Evolutionary conservation across 2,329 filamentous ascomycete species (phyloP), one percentile per base, ranked within the genome.

Genomic region (Phaeoacremonium minimum): DNA sequence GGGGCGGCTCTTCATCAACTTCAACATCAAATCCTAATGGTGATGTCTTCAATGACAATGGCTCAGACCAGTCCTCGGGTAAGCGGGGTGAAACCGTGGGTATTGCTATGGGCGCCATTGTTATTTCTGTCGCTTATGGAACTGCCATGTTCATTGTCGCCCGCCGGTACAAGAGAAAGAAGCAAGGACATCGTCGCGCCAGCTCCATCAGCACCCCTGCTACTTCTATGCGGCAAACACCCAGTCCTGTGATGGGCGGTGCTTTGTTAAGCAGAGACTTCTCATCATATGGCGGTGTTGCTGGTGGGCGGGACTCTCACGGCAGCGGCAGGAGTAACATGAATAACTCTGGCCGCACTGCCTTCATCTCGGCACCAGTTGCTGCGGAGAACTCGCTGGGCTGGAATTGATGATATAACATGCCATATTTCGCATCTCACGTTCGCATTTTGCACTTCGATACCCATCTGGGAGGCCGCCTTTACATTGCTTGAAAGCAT

Each of bases 81-180:
- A 67, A 77, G 52, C 69, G 69, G 51, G 80, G 77, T 29, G 83
- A 80, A 20, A 81, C 75, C 2, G 77, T 75, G 16, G 80, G 77
- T 46, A 81, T 95, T 52, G 87, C 84, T 38, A 73, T 87, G 15
- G 87, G 87, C 51, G 84, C 87, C 17, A 78, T 90, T 19, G 76
- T 77, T 30, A 82, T 89, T 53, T 87, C 87, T 29, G 85, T 83
- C 34, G 82, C 88, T n/a, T 95, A 95, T 49, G 90, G 89, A 54
- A 87, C 85, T 11, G 89, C 87, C 58, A 95, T 96, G 90, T 91
- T 95, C 68, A 82, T 93, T 53, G 80, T 95, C 47, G 90, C 90
- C 33, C 83, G 89, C 43, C 79, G 90, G 42, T 95, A 95, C 75
- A 87, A 90, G 73, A 83, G 85, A 67, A 88, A 85, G 74, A 84